Percentiles rank a stretch among this genome's conserved stretches.
These are phyloP conservation scores for Gnomoniopsis smithogilvyi DNA, from an alignment of 2,329 filamentous ascomycete species.

Conservation along the genomic window DNA sequence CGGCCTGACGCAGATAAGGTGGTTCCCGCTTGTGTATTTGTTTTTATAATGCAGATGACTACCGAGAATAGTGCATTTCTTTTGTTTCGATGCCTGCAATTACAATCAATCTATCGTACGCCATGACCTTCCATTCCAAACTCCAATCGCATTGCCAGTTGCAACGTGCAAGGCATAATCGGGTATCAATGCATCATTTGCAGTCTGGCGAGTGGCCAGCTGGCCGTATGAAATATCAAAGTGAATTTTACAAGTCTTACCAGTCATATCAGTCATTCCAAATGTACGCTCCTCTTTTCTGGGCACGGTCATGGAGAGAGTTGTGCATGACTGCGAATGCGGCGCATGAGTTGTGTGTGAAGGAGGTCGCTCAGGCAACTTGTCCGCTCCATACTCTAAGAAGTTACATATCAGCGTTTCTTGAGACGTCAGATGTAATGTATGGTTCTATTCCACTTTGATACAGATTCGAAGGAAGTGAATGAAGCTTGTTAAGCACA, in stretches of 20 bases:
- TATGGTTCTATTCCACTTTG: not conserved
- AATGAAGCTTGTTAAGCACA: constrained; percentile 22
- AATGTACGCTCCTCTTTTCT: not conserved
- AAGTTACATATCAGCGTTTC: not conserved
- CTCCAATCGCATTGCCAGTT: not conserved
- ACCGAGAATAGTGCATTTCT: not conserved
- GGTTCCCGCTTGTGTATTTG: not conserved
- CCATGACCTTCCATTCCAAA: not conserved
- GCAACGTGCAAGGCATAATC: not conserved
- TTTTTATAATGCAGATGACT: not conserved
- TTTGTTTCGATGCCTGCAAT: not conserved
- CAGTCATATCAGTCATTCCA: not conserved
- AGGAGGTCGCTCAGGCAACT: not conserved
- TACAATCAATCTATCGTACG: not conserved
- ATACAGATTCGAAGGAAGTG: constrained; percentile 17
- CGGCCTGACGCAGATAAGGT: not conserved
- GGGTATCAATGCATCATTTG: not conserved
- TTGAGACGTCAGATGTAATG: not conserved
- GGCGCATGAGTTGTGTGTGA: not conserved
- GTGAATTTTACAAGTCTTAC: no score
- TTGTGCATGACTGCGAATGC: not conserved
- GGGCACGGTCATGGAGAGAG: not conserved
- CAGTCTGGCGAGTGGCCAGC: not conserved
- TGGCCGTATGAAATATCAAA: not conserved
- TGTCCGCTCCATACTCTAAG: not conserved